Conservation (phyloP, 1,139 yeast species). For the Pichia sp. region DNA sequence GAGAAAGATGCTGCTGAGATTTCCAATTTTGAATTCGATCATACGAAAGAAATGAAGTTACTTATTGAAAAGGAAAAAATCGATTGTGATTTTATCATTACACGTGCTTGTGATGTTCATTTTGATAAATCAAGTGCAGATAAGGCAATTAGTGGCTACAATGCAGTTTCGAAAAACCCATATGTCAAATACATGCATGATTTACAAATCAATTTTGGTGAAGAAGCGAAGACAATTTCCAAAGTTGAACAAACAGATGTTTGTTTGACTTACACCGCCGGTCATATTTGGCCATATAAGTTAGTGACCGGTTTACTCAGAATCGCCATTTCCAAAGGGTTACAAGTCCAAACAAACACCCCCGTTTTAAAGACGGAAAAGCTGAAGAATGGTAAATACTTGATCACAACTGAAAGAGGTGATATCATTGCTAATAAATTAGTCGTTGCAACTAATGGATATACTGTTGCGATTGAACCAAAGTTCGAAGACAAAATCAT, state of each 20-base stretch:
- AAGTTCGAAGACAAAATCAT: conserved; percentile 24
- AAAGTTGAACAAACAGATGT: conserved; percentile 32
- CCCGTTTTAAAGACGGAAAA: conserved; percentile 22
- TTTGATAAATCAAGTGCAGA: conserved; percentile 23
- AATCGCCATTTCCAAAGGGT: conserved; percentile 33
- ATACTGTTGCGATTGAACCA: conserved; percentile 34
- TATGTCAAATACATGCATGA: conserved; percentile 20
- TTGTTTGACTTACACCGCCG: conserved; percentile 40
- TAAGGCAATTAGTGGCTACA: conserved; percentile 24
- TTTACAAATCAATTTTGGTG: conserved; percentile 27
- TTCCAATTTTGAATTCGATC: conserved; percentile 35
- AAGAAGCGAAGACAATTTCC: conserved; percentile 25
- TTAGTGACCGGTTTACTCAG: conserved; percentile 36
- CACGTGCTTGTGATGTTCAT: conserved; percentile 39
- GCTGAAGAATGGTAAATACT: conserved; percentile 24
- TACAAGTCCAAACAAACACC: conserved; percentile 41
- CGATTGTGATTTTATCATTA: conserved; percentile 38
- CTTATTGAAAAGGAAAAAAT: conserved; percentile 34
- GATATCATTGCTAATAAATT: conserved; percentile 33
- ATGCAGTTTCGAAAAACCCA: conserved; percentile 25
- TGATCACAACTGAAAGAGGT: conserved; percentile 36
- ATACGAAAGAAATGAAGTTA: conserved; percentile 30
- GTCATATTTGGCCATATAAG: conserved; percentile 43
- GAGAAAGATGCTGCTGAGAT: conserved; percentile 35
- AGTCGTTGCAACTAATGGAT: conserved; percentile 41